Evolutionary conservation across 2,329 filamentous ascomycete genomes (phyloP), one percentile per base, ranked within the genome.

Genomic region (Fragosphaeria purpurea): DNA sequence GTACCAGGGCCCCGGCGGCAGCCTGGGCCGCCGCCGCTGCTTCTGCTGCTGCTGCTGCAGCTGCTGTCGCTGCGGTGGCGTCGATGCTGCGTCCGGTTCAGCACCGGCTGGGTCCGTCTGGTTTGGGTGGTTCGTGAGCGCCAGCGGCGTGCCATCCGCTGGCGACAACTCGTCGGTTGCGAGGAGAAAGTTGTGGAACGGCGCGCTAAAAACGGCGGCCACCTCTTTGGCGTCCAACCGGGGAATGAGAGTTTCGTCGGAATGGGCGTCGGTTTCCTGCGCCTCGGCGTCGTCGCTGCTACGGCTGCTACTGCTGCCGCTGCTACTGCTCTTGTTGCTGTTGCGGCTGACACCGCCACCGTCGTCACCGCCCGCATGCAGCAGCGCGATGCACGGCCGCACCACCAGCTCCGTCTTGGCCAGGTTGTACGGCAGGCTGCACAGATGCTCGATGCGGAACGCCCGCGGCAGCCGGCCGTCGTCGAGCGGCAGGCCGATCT

Each of bases 181-280:
- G 44, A 70, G 73, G 48, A 97, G 70, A 64, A 97, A 96, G 63
- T 89, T 86, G 64, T 84, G 80, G 59, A 97, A 88, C 0, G 88
- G 86, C 5, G 86, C 90, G 5, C 87, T 91, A 69, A 97, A 97
- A 37, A 97, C 88, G 43, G 89, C 90, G 2, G 89, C 90, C 2
- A 97, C 91, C 67, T 97, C 91, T 57, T 86, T 84, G 1, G 89
- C 86, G 67, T 96, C 88, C 9, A 96, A 75, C 40, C 81, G 77
- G 0, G 91, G 90, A 53, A 88, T 88, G 67, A 90, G 77, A 54
- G 74, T 78, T 58, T 84, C 81, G 61, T 86, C 86, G 3, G 80
- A 82, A 48, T 76, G 73, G 37, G 55, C 59, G 13, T 58, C 58
- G 34, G 62, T 55, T n/a, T n/a, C n/a, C n/a, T n/a, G n/a, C 7